Conservation (phyloP, 208 protist species). For the Zelonia costaricensis region DNA sequence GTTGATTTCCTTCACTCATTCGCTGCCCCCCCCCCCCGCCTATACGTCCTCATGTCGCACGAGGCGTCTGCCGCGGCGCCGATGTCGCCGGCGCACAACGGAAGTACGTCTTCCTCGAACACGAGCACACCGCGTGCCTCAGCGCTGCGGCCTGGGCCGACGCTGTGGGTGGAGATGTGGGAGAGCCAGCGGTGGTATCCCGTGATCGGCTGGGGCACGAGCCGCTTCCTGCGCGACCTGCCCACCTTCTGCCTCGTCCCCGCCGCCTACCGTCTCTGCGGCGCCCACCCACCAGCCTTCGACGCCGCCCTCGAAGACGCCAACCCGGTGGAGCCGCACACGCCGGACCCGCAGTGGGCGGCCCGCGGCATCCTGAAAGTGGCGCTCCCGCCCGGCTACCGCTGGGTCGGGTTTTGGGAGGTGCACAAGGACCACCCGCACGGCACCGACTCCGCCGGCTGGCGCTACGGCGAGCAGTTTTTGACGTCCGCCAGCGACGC, state of each 20-base stretch:
- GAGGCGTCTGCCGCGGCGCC: background rate
- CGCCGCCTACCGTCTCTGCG: slow-evolving; percentile 10
- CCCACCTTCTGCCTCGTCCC: slow-evolving; percentile 44
- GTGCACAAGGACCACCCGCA: slow-evolving; percentile 37
- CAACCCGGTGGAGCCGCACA: background rate
- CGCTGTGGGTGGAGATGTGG: slow-evolving; percentile 42
- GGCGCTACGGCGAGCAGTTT: slow-evolving; percentile 53
- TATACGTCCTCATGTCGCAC: background rate
- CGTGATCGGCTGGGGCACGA: slow-evolving; percentile 59
- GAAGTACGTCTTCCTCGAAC: slow-evolving; percentile 52
- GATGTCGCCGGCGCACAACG: slow-evolving; percentile 24
- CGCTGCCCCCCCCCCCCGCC: background rate
- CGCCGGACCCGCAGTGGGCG: slow-evolving; percentile 12
- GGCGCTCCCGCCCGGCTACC: slow-evolving; percentile 37
- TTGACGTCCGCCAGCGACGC: slow-evolving; percentile 8
- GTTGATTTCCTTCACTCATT: background rate
- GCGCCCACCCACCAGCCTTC: slow-evolving; percentile 26
- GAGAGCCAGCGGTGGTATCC: slow-evolving; percentile 78
- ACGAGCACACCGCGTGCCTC: slow-evolving; percentile 16
- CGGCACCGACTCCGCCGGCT: slow-evolving; percentile 44
- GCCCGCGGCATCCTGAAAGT: slow-evolving; percentile 18
- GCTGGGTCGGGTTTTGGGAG: slow-evolving; percentile 58
- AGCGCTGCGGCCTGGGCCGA: slow-evolving; percentile 27
- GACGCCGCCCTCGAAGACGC: slow-evolving; percentile 12
- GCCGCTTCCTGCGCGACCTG: slow-evolving; percentile 40